Evolutionary conservation across 2,329 filamentous ascomycete species (phyloP).

Genomic region (Pseudogymnoascus verrucosus): DNA sequence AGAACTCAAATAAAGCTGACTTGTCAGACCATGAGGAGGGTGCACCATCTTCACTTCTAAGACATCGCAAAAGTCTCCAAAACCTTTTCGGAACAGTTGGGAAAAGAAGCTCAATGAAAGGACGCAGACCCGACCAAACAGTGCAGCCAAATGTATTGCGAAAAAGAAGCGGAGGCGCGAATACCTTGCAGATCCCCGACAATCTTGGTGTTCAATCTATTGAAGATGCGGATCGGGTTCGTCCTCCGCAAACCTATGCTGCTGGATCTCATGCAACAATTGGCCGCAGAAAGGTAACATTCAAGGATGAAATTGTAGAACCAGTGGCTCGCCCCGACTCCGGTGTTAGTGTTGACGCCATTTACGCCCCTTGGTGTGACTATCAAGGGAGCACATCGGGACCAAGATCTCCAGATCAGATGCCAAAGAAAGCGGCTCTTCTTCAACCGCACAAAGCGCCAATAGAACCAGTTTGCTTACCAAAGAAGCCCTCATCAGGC

Average conservation of each 20-base stretch:
- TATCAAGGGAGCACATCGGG: neutral
- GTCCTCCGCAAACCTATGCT: neutral
- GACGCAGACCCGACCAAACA: constrained; percentile 13
- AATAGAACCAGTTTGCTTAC: neutral
- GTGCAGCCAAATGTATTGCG: neutral
- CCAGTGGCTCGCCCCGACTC: neutral
- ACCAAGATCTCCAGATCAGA: neutral
- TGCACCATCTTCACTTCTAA: neutral
- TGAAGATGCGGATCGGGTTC: neutral
- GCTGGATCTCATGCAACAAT: neutral
- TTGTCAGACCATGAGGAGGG: neutral
- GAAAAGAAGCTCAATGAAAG: constrained; percentile 14
- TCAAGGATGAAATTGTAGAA: neutral
- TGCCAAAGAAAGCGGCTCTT: neutral
- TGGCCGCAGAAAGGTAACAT: neutral
- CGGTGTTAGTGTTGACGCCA: neutral
- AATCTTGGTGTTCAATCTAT: neutral
- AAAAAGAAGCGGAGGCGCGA: neutral
- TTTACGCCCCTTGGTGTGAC: neutral
- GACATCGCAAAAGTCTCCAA: constrained; percentile 20
- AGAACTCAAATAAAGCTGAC: neutral
- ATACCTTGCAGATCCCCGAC: neutral
- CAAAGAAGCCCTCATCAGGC: neutral
- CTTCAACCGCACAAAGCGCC: neutral
- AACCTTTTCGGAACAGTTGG: constrained; percentile 20